These are phyloP conservation scores for Ophiostoma australiae DNA, from an alignment of 2,329 filamentous ascomycete genomes.

Conservation along the genomic window DNA sequence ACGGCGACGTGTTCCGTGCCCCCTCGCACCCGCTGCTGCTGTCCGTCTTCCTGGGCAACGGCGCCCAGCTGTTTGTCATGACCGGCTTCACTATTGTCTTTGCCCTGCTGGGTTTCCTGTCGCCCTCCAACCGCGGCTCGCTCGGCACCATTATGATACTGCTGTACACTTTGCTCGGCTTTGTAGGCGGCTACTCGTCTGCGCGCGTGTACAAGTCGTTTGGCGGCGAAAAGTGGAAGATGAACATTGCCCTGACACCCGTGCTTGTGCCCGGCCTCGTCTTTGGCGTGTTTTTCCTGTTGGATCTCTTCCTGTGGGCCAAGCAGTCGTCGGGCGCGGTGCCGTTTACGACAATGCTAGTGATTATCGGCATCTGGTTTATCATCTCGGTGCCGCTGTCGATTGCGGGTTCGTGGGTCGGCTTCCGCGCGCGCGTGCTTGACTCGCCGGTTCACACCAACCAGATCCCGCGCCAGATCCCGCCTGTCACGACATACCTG, in stretches of 20 bases:
- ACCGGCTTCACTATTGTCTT: slow-evolving; percentile 90
- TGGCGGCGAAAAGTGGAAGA: slow-evolving; percentile 87
- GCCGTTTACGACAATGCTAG: slow-evolving; percentile 93
- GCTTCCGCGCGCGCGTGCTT: slow-evolving; percentile 69
- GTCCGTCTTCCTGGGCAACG: slow-evolving; percentile 84
- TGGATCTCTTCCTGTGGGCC: slow-evolving; percentile 95
- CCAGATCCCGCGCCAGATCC: slow-evolving; percentile 96
- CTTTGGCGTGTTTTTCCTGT: slow-evolving; percentile 82
- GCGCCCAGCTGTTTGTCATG: slow-evolving; percentile 96
- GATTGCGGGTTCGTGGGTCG: slow-evolving; percentile 84
- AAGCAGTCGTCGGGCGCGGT: slow-evolving; percentile 89
- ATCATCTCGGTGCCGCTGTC: slow-evolving; percentile 90
- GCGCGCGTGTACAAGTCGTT: slow-evolving; percentile 92
- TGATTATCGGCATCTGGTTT: slow-evolving; percentile 93
- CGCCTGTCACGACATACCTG: slow-evolving; percentile 71
- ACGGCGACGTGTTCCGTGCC: slow-evolving; percentile 92
- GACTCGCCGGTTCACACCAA: slow-evolving; percentile 87
- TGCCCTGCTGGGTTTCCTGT: slow-evolving; percentile 88
- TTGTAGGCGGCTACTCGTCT: slow-evolving; percentile 85
- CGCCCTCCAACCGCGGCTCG: slow-evolving; percentile 90
- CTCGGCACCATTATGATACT: slow-evolving; percentile 90
- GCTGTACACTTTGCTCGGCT: slow-evolving; percentile 87
- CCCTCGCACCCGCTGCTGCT: slow-evolving; percentile 78
- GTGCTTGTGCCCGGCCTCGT: slow-evolving; percentile 79
- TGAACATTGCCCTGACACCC: slow-evolving; percentile 85